phyloP scores from a whole-genome alignment of 495 filamentous ascomycete species.

The Penicillium atrosanguineum region DNA sequence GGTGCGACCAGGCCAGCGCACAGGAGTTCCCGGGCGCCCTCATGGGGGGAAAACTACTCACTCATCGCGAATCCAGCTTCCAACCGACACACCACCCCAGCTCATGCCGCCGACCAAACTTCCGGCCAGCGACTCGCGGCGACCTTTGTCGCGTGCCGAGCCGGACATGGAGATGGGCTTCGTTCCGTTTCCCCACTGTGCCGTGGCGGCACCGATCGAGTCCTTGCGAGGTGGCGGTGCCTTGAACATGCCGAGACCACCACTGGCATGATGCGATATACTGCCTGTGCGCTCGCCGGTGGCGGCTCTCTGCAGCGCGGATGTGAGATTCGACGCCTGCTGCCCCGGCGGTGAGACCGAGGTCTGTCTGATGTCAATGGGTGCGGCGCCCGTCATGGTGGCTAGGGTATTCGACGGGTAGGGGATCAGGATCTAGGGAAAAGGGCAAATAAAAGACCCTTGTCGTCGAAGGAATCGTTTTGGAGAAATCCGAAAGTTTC shows the following conservation, averaged over 20 bases:
- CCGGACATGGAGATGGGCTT: constrained; percentile 84
- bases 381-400: constrained; percentile 55
- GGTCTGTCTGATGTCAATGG: constrained; percentile 64
- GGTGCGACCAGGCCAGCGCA: constrained; percentile 20
- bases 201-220: constrained; percentile 59
- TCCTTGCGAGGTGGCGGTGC: constrained; percentile 60
- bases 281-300: constrained; percentile 41
- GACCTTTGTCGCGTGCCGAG: constrained; percentile 68
- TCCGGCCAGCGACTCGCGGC: constrained; percentile 81
- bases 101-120: constrained; percentile 94
- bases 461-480: constrained; percentile 34
- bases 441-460: constrained; percentile 16
- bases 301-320: constrained; percentile 53
- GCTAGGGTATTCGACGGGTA: constrained; percentile 8
- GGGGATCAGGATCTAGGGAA: not conserved
- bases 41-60: constrained; percentile 56
- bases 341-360: constrained; percentile 61
- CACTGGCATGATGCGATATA: constrained; percentile 40
- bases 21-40: constrained; percentile 6
- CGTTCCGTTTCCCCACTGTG: constrained; percentile 67
- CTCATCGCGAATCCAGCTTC: constrained; percentile 97
- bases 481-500: constrained; percentile 29
- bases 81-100: constrained; percentile 94
- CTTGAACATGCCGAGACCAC: constrained; percentile 59
- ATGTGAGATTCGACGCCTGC: constrained; percentile 61